Conservation (phyloP, 371 early-diverging fungal species). For the Apophysomyces ossiformis region DNA sequence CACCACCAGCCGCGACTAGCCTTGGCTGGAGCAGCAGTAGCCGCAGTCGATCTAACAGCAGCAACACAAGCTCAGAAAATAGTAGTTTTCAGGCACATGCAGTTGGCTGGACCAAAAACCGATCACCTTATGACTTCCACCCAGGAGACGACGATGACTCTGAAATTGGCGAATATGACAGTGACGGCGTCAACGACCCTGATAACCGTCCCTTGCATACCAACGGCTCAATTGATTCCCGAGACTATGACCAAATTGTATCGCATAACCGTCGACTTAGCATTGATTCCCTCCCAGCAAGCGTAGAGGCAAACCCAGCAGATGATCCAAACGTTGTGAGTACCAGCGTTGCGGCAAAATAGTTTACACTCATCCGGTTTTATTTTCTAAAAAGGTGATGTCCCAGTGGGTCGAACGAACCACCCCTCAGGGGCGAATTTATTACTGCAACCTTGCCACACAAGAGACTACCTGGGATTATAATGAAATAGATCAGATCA, state of each 20-base stretch:
- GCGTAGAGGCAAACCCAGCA: not conserved
- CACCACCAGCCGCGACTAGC: constrained; percentile 11
- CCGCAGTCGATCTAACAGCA: constrained; percentile 7
- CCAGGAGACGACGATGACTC: not conserved
- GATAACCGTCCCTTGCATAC: not conserved
- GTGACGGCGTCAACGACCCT: not conserved
- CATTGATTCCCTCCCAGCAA: constrained; percentile 12
- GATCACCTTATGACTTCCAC: not conserved
- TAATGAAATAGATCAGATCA: constrained; percentile 45
- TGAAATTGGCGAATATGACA: not conserved
- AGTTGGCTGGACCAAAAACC: constrained; percentile 6
- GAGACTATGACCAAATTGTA: constrained; percentile 20
- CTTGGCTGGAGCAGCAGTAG: constrained; percentile 25
- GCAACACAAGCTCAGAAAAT: constrained; percentile 7
- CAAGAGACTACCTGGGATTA: constrained; percentile 77
- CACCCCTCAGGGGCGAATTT: constrained; percentile 67
- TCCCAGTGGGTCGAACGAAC: constrained; percentile 63
- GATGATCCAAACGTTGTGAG: constrained; percentile 12
- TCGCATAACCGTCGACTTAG: constrained; percentile 6
- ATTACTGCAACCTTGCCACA: constrained; percentile 82
- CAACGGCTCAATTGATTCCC: not conserved
- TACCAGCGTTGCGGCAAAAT: not conserved
- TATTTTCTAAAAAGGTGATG: constrained; percentile 27
- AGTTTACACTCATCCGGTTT: not conserved
- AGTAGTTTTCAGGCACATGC: constrained; percentile 4